A percentile compares a stretch with the other conserved stretches of the same genome.
phyloP scores from a whole-genome alignment of 306 rosid genomes.

The Ziziphus jujuba region DNA sequence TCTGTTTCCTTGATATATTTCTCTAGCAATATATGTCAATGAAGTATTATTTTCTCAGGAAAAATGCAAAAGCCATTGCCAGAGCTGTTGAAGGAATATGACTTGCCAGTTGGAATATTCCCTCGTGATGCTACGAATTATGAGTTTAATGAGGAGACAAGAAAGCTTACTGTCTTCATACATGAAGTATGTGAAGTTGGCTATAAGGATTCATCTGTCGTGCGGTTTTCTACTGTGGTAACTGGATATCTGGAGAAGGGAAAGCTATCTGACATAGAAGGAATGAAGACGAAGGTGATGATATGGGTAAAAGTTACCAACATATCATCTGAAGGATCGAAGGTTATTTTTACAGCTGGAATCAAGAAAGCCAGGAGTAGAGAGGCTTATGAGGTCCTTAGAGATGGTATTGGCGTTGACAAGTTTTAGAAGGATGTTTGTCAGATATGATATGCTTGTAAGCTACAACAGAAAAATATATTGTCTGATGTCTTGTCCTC shows the following conservation, averaged over 20 bases:
- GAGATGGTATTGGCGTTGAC: conserved; percentile 75
- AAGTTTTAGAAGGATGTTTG: conserved; percentile 47
- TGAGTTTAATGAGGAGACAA: conserved; percentile 77
- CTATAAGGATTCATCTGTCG: conserved; percentile 75
- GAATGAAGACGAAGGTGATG: conserved; percentile 90
- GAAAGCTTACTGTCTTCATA: conserved; percentile 72
- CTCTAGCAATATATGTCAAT: not conserved
- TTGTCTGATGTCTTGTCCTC: conserved; percentile 17
- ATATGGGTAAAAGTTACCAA: conserved; percentile 82
- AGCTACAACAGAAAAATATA: conserved; percentile 13
- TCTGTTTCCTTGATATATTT: not conserved
- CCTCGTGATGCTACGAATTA: conserved; percentile 96
- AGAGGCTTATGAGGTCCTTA: conserved; percentile 77
- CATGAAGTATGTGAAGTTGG: conserved; percentile 82
- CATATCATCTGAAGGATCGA: conserved; percentile 72
- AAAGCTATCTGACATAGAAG: conserved; percentile 80
- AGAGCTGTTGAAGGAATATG: conserved; percentile 79
- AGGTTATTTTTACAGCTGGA: conserved; percentile 80
- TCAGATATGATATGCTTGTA: conserved; percentile 11
- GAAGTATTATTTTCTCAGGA: conserved; percentile 43
- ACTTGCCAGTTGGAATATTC: conserved; percentile 75
- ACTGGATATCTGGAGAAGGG: conserved; percentile 89
- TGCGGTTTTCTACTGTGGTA: conserved; percentile 72
- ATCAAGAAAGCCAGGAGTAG: conserved; percentile 88
- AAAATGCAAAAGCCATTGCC: conserved; percentile 89